phyloP scores from a whole-genome alignment of 2,329 filamentous ascomycete species.

The Venturia aucupariae region DNA sequence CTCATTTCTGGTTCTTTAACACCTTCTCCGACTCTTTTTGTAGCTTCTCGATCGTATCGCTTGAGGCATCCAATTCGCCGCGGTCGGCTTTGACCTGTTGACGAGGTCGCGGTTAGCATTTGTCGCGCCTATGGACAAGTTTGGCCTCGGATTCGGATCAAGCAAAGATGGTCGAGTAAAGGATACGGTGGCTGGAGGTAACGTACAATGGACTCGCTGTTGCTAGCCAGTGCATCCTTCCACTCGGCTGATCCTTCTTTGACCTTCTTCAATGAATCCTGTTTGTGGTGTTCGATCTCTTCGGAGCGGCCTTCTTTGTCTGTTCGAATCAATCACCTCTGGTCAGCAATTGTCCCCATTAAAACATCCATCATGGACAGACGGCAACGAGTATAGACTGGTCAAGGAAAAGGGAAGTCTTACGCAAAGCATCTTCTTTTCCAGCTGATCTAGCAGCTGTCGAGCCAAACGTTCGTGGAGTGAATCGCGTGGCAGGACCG shows the following conservation, averaged over 20 bases:
- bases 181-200: not conserved
- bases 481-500: constrained; percentile 22
- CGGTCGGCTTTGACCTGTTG: constrained; percentile 52
- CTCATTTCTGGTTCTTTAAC: constrained; percentile 33
- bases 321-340: constrained; percentile 16
- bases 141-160: not conserved
- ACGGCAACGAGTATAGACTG: no score
- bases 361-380: not conserved
- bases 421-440: constrained; percentile 38
- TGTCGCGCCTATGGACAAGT: not conserved
- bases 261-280: constrained; percentile 45
- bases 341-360: not conserved
- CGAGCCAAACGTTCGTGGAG: constrained; percentile 30
- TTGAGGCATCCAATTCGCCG: constrained; percentile 30
- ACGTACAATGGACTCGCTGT: constrained; percentile 67
- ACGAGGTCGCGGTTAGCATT: not conserved
- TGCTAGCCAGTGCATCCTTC: constrained; percentile 67
- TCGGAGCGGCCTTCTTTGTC: constrained; percentile 35
- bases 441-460: constrained; percentile 28
- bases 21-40: constrained; percentile 51
- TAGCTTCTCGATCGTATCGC: constrained; percentile 40
- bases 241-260: constrained; percentile 60
- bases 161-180: not conserved
- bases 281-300: constrained; percentile 47
- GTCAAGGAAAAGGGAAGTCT: no score